These are phyloP conservation scores for Selaginella tamariscina DNA, from an alignment of 75 land plant species.

Conservation along the genomic window DNA sequence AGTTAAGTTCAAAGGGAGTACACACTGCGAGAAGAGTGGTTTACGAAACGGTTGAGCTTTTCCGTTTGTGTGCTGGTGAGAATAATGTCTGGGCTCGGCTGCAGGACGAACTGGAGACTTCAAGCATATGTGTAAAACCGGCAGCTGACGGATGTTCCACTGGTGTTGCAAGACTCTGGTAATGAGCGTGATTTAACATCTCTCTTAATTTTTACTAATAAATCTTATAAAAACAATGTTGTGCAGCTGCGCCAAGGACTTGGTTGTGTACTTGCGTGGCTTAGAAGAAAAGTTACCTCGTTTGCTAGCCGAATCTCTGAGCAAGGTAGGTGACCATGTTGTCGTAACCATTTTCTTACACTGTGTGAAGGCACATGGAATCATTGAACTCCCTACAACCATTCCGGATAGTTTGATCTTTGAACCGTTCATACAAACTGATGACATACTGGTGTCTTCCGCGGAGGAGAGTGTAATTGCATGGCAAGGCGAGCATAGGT, in stretches of 20 bases:
- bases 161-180: conserved; percentile 81
- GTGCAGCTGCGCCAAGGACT: conserved; percentile 47
- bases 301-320: conserved; percentile 44
- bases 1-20: conserved; percentile 44
- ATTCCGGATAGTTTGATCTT: conserved; percentile 55
- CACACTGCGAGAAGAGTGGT: conserved; percentile 57
- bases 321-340: conserved; percentile 34
- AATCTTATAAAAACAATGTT: background rate
- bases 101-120: conserved; percentile 33
- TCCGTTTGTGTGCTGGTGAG: background rate
- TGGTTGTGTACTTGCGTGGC: conserved; percentile 42
- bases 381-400: conserved; percentile 64
- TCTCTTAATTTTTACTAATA: background rate
- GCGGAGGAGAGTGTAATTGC: conserved; percentile 20
- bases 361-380: conserved; percentile 56
- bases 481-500: conserved; percentile 53
- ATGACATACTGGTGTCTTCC: conserved; percentile 52
- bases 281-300: conserved; percentile 36
- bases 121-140: conserved; percentile 66
- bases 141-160: conserved; percentile 86
- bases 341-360: background rate
- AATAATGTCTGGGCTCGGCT: conserved; percentile 35
- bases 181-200: background rate
- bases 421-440: conserved; percentile 77
- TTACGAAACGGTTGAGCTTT: conserved; percentile 28